Conservation (phyloP, 2,329 filamentous ascomycete species). For the Nemania sp. region DNA sequence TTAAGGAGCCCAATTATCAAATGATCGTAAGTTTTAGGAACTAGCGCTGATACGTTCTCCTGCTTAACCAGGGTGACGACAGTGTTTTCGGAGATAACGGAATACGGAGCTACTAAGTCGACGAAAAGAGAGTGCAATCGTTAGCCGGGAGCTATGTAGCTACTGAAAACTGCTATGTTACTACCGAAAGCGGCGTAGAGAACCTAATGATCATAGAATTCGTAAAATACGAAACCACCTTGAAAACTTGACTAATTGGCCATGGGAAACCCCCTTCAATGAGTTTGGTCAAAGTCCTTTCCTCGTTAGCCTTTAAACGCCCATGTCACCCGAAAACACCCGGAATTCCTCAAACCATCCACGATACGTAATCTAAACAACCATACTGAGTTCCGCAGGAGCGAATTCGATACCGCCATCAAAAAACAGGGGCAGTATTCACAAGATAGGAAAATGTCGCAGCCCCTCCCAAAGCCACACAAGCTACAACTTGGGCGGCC, state of each 20-base stretch:
- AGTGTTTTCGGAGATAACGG: not conserved
- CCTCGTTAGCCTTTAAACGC: slow-evolving; percentile 6
- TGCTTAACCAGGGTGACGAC: too few relatives aligned
- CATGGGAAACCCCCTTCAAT: not conserved
- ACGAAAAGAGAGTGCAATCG: slow-evolving; percentile 9
- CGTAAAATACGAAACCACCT: not conserved
- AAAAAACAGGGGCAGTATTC: slow-evolving; percentile 34
- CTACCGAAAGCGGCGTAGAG: not conserved
- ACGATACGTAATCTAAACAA: not conserved
- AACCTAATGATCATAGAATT: not conserved
- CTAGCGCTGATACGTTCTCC: too few relatives aligned
- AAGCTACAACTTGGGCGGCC: slow-evolving; percentile 35
- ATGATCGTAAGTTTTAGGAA: too few relatives aligned
- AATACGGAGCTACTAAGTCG: slow-evolving; percentile 9
- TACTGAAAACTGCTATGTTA: not conserved
- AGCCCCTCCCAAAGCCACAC: slow-evolving; percentile 37
- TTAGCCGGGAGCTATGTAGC: not conserved
- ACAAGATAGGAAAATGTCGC: slow-evolving; percentile 37
- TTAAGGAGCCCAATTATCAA: too few relatives aligned
- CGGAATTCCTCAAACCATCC: not conserved
- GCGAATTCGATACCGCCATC: not conserved
- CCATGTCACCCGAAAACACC: slow-evolving; percentile 13
- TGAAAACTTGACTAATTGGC: not conserved
- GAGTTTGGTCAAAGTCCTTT: not conserved
- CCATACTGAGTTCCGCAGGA: not conserved